Conservation (phyloP, 108 stramenopile genomes). For the Discostella pseudostelligera region DNA sequence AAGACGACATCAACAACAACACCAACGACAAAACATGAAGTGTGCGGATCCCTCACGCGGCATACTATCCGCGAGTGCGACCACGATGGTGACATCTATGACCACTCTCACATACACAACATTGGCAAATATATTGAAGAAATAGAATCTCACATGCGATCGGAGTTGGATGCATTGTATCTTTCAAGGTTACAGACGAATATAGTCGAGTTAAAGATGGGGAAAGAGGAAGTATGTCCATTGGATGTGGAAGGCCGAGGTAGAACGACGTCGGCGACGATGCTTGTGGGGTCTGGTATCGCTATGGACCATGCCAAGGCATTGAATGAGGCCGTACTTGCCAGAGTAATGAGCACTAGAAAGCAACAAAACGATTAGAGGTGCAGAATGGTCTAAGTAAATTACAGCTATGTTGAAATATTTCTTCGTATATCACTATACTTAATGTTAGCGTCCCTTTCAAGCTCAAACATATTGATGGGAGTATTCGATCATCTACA, state of each 20-base stretch:
- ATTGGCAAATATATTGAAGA: slow-evolving; percentile 94
- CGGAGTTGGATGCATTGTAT: slow-evolving; percentile 78
- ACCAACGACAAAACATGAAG: slow-evolving; percentile 4
- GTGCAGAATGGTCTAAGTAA: too few species aligned
- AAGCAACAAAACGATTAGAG: too few species aligned
- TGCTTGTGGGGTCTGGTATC: too few species aligned
- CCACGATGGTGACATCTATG: background rate
- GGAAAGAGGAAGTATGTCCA: slow-evolving; percentile 24
- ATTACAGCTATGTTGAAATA: too few species aligned
- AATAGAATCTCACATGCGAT: slow-evolving; percentile 86
- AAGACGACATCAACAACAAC: background rate
- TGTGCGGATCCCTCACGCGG: slow-evolving; percentile 19
- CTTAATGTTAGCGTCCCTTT: too few species aligned
- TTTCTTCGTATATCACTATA: too few species aligned
- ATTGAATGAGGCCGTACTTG: slow-evolving; percentile 25
- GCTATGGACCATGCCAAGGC: slow-evolving; percentile 30
- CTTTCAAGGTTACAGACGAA: slow-evolving; percentile 83
- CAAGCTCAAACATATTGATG: too few species aligned
- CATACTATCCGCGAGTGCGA: slow-evolving; percentile 24
- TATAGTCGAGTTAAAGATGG: slow-evolving; percentile 34
- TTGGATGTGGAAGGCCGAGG: too few species aligned
- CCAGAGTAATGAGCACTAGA: slow-evolving; percentile 12
- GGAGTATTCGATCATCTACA: too few species aligned
- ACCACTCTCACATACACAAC: slow-evolving; percentile 77
- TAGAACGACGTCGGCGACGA: too few species aligned